A percentile compares a stretch with the other conserved stretches of the same genome.
These are phyloP conservation scores for Chimonanthus praecox DNA, from an alignment of 164 flowering plant species.

Conservation along the genomic window DNA sequence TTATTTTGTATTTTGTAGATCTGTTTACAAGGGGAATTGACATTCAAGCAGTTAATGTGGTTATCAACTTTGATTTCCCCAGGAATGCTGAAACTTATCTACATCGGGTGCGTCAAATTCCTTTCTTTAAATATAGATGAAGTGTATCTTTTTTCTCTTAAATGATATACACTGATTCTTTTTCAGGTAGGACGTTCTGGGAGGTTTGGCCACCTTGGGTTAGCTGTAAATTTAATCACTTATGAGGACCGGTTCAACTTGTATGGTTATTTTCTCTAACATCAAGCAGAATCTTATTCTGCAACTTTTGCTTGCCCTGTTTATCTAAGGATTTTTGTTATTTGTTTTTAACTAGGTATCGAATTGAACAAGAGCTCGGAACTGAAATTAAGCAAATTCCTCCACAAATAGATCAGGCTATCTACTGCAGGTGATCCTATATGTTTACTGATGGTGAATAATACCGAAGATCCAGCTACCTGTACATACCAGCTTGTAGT, in stretches of 20 bases:
- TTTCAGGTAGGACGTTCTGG: slow-evolving; percentile 97
- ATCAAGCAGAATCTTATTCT: background rate
- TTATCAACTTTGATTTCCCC: slow-evolving; percentile 96
- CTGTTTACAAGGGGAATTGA: slow-evolving; percentile 96
- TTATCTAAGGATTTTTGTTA: background rate
- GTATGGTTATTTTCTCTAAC: slow-evolving; percentile 31
- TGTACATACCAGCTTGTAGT: slow-evolving; percentile 19
- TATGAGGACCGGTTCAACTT: slow-evolving; percentile 97
- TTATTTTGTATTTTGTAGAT: slow-evolving; percentile 44
- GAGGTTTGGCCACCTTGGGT: slow-evolving; percentile 97
- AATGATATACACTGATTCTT: background rate
- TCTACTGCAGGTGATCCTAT: slow-evolving; percentile 63
- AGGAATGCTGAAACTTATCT: slow-evolving; percentile 92
- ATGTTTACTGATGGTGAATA: slow-evolving; percentile 29
- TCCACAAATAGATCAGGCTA: slow-evolving; percentile 91
- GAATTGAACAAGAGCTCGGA: slow-evolving; percentile 99
- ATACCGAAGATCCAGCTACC: slow-evolving; percentile 20
- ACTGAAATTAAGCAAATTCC: slow-evolving; percentile 99
- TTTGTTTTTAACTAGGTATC: slow-evolving; percentile 49
- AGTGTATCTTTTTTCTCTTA: background rate
- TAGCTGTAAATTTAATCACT: slow-evolving; percentile 94
- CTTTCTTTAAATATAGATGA: background rate
- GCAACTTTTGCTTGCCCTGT: background rate
- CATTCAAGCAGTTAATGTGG: slow-evolving; percentile 99
- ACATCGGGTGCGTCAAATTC: slow-evolving; percentile 66